phyloP scores from a whole-genome alignment of 495 filamentous ascomycete species.

The Entonaema liquescens region DNA sequence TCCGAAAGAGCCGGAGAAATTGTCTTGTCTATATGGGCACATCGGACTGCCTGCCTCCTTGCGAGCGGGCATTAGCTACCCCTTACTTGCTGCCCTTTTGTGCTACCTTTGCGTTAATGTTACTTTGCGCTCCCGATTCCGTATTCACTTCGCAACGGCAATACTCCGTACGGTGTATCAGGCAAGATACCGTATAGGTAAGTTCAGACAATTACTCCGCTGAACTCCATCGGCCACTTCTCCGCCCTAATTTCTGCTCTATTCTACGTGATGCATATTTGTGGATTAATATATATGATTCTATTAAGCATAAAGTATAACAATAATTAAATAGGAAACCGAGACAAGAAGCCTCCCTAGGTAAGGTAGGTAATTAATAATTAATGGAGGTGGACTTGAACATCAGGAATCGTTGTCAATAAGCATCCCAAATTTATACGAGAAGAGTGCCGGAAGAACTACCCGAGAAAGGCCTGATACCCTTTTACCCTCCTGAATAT shows the following conservation, averaged over 20 bases:
- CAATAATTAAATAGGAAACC: background rate
- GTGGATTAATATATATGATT: background rate
- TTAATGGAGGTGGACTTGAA: background rate
- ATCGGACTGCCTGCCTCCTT: background rate
- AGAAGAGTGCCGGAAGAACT: background rate
- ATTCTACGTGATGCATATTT: background rate
- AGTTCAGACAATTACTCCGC: background rate
- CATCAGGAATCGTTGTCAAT: background rate
- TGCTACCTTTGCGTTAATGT: background rate
- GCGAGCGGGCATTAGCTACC: background rate
- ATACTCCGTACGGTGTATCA: background rate
- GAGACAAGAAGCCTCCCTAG: background rate
- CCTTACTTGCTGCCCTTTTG: background rate
- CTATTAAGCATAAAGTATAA: too few relatives aligned
- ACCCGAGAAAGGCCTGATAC: background rate
- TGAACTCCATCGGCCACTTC: background rate
- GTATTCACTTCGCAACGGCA: background rate
- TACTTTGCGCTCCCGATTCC: background rate
- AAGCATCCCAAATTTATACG: background rate
- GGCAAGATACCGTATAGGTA: background rate
- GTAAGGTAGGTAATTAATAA: too few relatives aligned
- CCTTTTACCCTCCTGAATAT: background rate
- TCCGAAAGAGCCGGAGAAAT: background rate
- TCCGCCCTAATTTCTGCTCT: background rate
- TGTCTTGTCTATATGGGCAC: background rate